Base-by-base conservation (phyloP, 371 early-diverging fungal genomes). In the Actinomortierella ambigua region DNA sequence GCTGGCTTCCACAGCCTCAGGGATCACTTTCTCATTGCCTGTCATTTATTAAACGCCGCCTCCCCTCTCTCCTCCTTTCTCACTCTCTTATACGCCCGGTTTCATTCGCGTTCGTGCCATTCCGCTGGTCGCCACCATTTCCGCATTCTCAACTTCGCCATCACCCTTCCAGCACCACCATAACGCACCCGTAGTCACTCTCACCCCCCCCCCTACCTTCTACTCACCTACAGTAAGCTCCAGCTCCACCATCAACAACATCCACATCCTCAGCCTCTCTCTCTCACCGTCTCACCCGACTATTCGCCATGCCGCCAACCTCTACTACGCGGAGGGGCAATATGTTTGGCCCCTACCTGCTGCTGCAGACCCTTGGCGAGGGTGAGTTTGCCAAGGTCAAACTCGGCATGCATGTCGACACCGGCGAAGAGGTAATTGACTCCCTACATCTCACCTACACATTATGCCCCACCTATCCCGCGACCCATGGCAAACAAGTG, bases 301-400 rank as follows among this genome's bases (percentile, higher is more conserved):
- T n/a, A 63, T 15, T 34, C 17, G 42, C 27, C 3, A 65, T 69
- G 61, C 57, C 75, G 48, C 77, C 65, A 27, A 69, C 63, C 23
- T 58, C 65, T 20, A 65, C 75, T 13, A 60, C 63, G 44, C 46
- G 70, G 48, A 65, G 70, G 18, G 77, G 75, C 58, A 82, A 87
- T 55, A 88, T 92, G 66, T 91, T 98, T 79, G 98, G 98, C 7
- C 93, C 96, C 54, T 99, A 98, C 79, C 87, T 91, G 18, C 80
- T 99, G 46, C 84, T 95, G 23, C 98, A 97, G 77, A 94, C 96
- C 14, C 82, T 99, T 15, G 99, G 99, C 55, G 97, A 94, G 77
- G 99, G 99, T 39, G 98, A 97, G 79, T 98, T 97, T 77, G 97
- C 96, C 49, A 96, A 98, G 80, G 99, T 99, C 64, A 98, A 98